phyloP scores from a whole-genome alignment of 176 grass and related monocot genomes.

The Ensete glaucum region DNA sequence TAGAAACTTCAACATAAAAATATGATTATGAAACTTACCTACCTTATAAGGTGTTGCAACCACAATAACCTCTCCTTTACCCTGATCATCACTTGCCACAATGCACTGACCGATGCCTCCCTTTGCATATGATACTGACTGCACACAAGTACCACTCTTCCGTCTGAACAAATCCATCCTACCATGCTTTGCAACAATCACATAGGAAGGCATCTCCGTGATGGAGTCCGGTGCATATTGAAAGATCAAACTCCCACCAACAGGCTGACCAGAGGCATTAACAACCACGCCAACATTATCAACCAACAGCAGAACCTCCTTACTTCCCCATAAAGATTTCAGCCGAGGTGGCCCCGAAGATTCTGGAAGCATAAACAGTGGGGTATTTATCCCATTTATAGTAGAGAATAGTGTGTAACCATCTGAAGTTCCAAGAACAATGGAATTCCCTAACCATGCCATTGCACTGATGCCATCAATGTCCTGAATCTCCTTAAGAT shows the following conservation, averaged over 20 bases:
- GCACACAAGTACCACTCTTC: slow-evolving; percentile 48
- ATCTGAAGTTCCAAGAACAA: slow-evolving; percentile 47
- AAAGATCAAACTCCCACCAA: slow-evolving; percentile 74
- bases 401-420: slow-evolving; percentile 53
- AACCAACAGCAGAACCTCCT: slow-evolving; percentile 64
- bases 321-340: slow-evolving; percentile 49
- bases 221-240: slow-evolving; percentile 48
- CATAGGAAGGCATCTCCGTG: slow-evolving; percentile 51
- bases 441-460: slow-evolving; percentile 57
- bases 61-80: slow-evolving; percentile 33
- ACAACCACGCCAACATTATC: slow-evolving; percentile 79
- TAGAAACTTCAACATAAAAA: not conserved
- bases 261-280: slow-evolving; percentile 44
- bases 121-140: slow-evolving; percentile 46
- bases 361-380: slow-evolving; percentile 71
- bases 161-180: slow-evolving; percentile 77
- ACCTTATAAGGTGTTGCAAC: slow-evolving; percentile 91
- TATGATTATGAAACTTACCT: slow-evolving; percentile 45
- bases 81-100: slow-evolving; percentile 46
- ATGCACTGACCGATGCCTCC: slow-evolving; percentile 29
- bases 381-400: slow-evolving; percentile 19
- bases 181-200: slow-evolving; percentile 48
- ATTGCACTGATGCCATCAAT: slow-evolving; percentile 59
- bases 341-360: slow-evolving; percentile 44
- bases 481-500: slow-evolving; percentile 48